Conservation (phyloP, 2,329 filamentous ascomycete species). For the Diaporthe sp. region DNA sequence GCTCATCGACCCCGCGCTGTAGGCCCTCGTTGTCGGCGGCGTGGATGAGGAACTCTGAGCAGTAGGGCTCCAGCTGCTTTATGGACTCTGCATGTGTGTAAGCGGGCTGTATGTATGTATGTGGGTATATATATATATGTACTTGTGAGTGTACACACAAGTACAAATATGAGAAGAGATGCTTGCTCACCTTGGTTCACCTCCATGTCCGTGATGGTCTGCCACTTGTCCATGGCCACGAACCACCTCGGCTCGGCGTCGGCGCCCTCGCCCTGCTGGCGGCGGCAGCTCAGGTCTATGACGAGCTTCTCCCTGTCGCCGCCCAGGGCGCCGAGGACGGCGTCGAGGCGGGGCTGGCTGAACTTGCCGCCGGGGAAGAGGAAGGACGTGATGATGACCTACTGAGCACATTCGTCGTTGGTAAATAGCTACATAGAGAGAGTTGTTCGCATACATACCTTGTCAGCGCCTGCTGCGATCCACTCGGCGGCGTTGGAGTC, state of each 20-base stretch:
- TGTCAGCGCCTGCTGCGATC: constrained; percentile 90
- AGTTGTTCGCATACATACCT: constrained; percentile 67
- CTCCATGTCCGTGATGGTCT: constrained; percentile 97
- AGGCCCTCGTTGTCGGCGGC: constrained; percentile 97
- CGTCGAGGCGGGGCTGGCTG: constrained; percentile 80
- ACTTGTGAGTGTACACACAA: no score
- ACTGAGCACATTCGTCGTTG: constrained; percentile 48
- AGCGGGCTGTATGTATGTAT: no score
- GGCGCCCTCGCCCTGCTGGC: constrained; percentile 71
- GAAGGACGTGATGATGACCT: constrained; percentile 98
- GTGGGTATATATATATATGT: no score
- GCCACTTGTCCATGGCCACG: constrained; percentile 99
- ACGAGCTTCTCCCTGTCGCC: constrained; percentile 86
- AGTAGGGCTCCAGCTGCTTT: constrained; percentile 85
- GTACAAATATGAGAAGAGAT: no score
- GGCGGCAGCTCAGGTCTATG: constrained; percentile 93
- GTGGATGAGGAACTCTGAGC: constrained; percentile 96
- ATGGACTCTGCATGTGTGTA: no score
- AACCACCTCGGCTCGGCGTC: constrained; percentile 71
- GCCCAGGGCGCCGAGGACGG: constrained; percentile 79
- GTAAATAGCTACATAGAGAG: not conserved
- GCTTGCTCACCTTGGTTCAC: constrained; percentile 79
- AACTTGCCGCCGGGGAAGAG: constrained; percentile 90
- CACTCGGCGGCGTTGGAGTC: constrained; percentile 87
- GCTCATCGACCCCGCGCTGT: constrained; percentile 90